Conservation (phyloP, 1,284 basidiomycete genomes). For the Trichosporon coremiiforme region DNA sequence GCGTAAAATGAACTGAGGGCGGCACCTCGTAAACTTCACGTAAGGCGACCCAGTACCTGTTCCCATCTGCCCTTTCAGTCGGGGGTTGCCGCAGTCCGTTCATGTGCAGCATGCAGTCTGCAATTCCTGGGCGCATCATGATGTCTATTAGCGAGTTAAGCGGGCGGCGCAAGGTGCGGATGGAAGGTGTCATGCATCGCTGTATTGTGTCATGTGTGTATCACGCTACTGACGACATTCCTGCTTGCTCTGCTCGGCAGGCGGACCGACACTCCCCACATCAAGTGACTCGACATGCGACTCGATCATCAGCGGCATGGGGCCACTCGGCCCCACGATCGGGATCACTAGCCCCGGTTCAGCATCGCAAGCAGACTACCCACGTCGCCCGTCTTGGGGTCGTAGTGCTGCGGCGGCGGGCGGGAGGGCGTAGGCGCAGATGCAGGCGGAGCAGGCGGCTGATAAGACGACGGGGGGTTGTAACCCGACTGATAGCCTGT, state of each 20-base stretch:
- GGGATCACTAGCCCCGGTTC: slow-evolving; percentile 1
- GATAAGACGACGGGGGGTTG: slow-evolving; percentile 8
- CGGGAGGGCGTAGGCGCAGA: not conserved
- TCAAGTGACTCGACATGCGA: too few species aligned
- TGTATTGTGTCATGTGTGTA: not conserved
- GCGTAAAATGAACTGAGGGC: not conserved
- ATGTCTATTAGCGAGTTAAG: too few species aligned
- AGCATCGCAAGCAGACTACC: slow-evolving; percentile 44
- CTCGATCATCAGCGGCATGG: too few species aligned
- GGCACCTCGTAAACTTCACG: not conserved
- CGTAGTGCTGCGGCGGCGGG: slow-evolving; percentile 22
- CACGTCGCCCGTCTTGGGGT: slow-evolving; percentile 35
- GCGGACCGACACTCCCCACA: too few species aligned
- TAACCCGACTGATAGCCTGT: slow-evolving; percentile 19
- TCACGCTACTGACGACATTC: not conserved
- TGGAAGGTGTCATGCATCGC: not conserved
- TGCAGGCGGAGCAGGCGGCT: too few species aligned
- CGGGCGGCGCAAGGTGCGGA: too few species aligned
- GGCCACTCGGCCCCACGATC: too few species aligned
- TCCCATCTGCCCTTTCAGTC: not conserved
- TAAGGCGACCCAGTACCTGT: not conserved
- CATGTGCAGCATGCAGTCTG: not conserved
- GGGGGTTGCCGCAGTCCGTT: not conserved
- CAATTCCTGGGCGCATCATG: not conserved
- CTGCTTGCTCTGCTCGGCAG: too few species aligned